Evolutionary conservation across 768 basidiomycete species (phyloP), one percentile per base, ranked within the genome.

Genomic region (Xerocomellus amylosporus): DNA sequence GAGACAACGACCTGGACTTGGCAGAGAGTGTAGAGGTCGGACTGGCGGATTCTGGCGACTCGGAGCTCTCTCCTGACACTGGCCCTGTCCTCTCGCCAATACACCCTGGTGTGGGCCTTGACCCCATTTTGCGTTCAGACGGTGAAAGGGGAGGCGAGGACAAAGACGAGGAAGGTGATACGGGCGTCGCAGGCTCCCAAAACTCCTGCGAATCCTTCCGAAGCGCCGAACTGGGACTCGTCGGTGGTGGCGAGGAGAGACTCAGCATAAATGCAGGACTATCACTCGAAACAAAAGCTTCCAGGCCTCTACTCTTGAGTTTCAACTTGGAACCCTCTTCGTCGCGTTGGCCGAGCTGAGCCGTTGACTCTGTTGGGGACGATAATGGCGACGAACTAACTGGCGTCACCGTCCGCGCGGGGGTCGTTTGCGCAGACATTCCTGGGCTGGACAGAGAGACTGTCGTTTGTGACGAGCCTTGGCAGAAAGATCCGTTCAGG

Each of bases 161-260:
- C 36, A 43, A 61, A 12, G 63, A 67, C 22, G 47, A 62, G 26
- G 51, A 62, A 19, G 67, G 63, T 8, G 63, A 64, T 6, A 55
- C 13, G 2, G 60, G 54, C 4, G 38, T 48, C 28, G 54, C 42
- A 20, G 63, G 53, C n/a, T 63, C 65, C 67, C 67, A 69, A 39
- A 69, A 69, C 26, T 67, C 67, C 5, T 67, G 67, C 20, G 63
- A 46, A 57, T 68, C 59, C 41, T 58, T 67, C n/a, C 58, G 56
- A 22, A 68, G 46, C 10, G 49, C 63, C 15, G 49, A 31, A 10
- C 48, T 43, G 13, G 46, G 50, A 52, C 53, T 55, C 36, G 47
- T 55, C 9, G 45, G 44, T 13, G 55, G 53, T 7, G 59, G 54
- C 22, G 62, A 61, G 20, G 24, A 53, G 7, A 53, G 54, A 52